These are phyloP conservation scores for Hypoxylon lienhwacheense DNA, from an alignment of 495 filamentous ascomycete species.

Conservation along the genomic window DNA sequence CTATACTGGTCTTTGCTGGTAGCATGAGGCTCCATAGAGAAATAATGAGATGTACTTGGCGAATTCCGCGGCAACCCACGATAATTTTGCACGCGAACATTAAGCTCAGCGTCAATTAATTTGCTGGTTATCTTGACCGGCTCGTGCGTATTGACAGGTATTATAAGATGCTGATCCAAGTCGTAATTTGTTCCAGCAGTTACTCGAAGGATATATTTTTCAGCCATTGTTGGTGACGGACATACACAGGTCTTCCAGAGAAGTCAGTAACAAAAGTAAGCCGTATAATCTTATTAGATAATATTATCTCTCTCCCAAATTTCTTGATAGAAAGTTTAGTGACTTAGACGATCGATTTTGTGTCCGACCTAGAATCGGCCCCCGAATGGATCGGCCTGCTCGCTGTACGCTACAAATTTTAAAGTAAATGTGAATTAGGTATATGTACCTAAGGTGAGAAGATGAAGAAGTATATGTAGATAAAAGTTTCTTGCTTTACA, in stretches of 20 bases:
- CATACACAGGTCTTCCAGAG: neutral
- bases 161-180: constrained; percentile 60
- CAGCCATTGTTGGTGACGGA: constrained; percentile 47
- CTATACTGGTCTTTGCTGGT: constrained; percentile 72
- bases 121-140: constrained; percentile 61
- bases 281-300: too few relatives aligned
- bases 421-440: too few relatives aligned
- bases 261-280: too few relatives aligned
- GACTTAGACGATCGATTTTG: too few relatives aligned
- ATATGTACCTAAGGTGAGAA: too few relatives aligned
- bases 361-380: too few relatives aligned
- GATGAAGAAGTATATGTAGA: too few relatives aligned
- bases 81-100: constrained; percentile 67
- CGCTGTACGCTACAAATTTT: too few relatives aligned
- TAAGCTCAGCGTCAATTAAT: constrained; percentile 61
- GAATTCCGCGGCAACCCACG: constrained; percentile 61
- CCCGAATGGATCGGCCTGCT: too few relatives aligned
- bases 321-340: too few relatives aligned
- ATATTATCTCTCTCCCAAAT: too few relatives aligned
- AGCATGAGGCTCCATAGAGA: constrained; percentile 65
- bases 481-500: too few relatives aligned
- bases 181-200: constrained; percentile 78
- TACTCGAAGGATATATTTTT: constrained; percentile 69
- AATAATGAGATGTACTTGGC: constrained; percentile 68
- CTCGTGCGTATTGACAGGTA: constrained; percentile 69